Percentiles rank a stretch among this genome's conserved stretches.
These are phyloP conservation scores for Xylaria cubensis DNA, from an alignment of 495 filamentous ascomycete genomes.

Conservation along the genomic window DNA sequence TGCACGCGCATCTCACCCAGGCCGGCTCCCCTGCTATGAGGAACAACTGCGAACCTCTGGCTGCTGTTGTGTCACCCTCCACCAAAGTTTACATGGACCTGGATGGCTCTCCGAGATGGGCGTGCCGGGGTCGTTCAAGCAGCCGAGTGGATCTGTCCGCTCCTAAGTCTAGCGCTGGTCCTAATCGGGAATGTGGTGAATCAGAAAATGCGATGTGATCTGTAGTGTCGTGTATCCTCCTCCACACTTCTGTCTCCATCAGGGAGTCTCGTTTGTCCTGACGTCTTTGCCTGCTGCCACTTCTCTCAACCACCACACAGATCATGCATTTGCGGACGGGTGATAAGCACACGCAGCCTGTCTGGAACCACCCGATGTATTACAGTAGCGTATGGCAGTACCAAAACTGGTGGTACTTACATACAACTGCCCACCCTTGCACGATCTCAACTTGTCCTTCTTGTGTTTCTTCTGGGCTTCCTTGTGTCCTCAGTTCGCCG, in stretches of 20 bases:
- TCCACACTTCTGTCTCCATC: constrained; percentile 36
- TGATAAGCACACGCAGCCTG: constrained; percentile 22
- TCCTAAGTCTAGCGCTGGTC: constrained; percentile 37
- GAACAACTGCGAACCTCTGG: constrained; percentile 30
- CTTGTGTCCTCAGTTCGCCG: constrained; percentile 1
- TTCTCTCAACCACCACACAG: constrained; percentile 20
- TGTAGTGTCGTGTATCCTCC: constrained; percentile 35
- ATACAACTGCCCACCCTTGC: constrained; percentile 21
- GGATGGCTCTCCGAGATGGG: constrained; percentile 41
- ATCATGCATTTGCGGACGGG: constrained; percentile 27
- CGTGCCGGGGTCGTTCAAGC: constrained; percentile 40
- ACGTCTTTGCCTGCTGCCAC: constrained; percentile 11
- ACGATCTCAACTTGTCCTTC: constrained; percentile 23
- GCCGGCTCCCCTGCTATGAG: constrained; percentile 31
- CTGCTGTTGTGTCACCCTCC: constrained; percentile 41
- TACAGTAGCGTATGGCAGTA: neutral
- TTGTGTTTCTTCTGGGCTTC: constrained; percentile 12
- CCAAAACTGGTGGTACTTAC: constrained; percentile 5
- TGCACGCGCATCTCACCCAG: constrained; percentile 27
- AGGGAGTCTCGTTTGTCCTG: constrained; percentile 16
- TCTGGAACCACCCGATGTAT: constrained; percentile 26
- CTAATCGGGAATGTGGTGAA: constrained; percentile 47
- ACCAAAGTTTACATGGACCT: constrained; percentile 36
- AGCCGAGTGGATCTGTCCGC: constrained; percentile 40
- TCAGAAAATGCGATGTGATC: constrained; percentile 37